Percentiles rank a stretch among this genome's conserved stretches.
These are phyloP conservation scores for Plectosphaerella sp. DNA, from an alignment of 2,329 filamentous ascomycete genomes.

Conservation along the genomic window DNA sequence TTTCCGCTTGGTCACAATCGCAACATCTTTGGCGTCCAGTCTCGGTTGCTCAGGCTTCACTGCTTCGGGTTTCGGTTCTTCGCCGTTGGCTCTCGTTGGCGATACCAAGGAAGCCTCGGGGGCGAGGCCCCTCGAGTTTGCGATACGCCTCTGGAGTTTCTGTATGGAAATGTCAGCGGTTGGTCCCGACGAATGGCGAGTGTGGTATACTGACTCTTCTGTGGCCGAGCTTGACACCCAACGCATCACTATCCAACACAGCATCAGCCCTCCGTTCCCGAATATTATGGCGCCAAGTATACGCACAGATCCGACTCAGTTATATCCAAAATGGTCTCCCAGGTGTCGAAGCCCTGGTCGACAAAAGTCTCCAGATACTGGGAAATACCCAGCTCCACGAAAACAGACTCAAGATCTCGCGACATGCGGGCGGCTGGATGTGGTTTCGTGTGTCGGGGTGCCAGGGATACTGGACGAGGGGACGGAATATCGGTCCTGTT, in stretches of 20 bases:
- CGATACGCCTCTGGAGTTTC: conserved; percentile 82
- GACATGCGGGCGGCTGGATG: conserved; percentile 32
- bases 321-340: conserved; percentile 80
- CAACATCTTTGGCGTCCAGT: conserved; percentile 30
- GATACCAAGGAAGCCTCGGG: conserved; percentile 48
- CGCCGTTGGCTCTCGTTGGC: conserved; percentile 43
- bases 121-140: conserved; percentile 63
- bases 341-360: conserved; percentile 78
- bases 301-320: conserved; percentile 77
- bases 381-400: conserved; percentile 72
- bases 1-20: conserved; percentile 59
- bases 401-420: conserved; percentile 57
- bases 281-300: background rate
- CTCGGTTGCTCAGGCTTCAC: conserved; percentile 43
- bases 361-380: conserved; percentile 72
- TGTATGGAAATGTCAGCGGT: conserved; percentile 22
- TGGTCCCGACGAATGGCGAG: background rate
- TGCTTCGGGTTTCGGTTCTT: conserved; percentile 52
- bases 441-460: no score
- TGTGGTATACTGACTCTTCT: conserved; percentile 56
- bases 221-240: conserved; percentile 77
- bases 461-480: no score
- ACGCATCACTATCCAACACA: conserved; percentile 49
- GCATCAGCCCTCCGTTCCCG: background rate
- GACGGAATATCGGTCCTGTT: no score